Conservation (phyloP, 768 basidiomycete genomes). For the Hygrophorus pudorinus region DNA sequence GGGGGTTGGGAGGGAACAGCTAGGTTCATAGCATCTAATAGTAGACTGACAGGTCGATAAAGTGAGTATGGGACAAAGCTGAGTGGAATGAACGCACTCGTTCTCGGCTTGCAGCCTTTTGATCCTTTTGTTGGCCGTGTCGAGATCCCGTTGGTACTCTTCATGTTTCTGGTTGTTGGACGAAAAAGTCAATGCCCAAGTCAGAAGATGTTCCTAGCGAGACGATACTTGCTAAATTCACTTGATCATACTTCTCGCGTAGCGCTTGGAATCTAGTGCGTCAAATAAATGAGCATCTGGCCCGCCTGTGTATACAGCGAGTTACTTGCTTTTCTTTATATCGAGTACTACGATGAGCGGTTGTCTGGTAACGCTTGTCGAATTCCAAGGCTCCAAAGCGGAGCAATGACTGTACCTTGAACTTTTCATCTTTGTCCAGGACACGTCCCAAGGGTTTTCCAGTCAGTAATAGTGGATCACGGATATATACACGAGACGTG, state of each 20-base stretch:
- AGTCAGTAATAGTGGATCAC: background rate
- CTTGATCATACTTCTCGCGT: conserved; percentile 36
- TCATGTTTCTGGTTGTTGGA: conserved; percentile 24
- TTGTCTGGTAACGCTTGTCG: background rate
- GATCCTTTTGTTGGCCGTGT: conserved; percentile 27
- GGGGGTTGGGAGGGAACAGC: conserved; percentile 6
- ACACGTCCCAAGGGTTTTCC: background rate
- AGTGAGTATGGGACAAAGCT: background rate
- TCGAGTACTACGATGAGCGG: conserved; percentile 8
- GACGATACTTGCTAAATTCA: conserved; percentile 24
- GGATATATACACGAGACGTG: background rate
- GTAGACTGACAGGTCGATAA: conserved; percentile 16
- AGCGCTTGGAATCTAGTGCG: conserved; percentile 34
- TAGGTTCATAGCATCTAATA: conserved; percentile 25
- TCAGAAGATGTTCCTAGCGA: background rate
- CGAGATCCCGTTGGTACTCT: conserved; percentile 27
- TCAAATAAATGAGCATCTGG: background rate
- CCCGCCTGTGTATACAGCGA: background rate
- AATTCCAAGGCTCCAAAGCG: background rate
- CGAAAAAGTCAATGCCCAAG: conserved; percentile 1
- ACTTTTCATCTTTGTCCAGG: background rate
- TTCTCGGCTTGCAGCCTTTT: conserved; percentile 41
- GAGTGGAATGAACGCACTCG: conserved; percentile 25
- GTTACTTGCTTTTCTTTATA: conserved; percentile 23
- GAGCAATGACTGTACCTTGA: background rate